Conservation (phyloP, 1,284 basidiomycete genomes). For the Ganoderma boninense region DNA sequence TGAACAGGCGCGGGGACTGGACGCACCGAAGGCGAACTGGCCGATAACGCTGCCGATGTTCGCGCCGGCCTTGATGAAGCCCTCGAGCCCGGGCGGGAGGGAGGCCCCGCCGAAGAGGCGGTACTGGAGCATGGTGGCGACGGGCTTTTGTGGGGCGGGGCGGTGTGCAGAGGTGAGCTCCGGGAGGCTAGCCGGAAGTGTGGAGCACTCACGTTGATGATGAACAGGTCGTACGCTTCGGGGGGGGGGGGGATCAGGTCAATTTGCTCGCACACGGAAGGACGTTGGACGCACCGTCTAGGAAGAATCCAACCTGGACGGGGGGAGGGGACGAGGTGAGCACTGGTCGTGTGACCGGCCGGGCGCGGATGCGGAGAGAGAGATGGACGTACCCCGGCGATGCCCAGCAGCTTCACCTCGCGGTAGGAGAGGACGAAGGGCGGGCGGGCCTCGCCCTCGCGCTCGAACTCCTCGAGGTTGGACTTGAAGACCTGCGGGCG, state of each 20-base stretch:
- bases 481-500: constrained; percentile 31
- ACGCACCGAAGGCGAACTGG: constrained; percentile 71
- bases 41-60: constrained; percentile 82
- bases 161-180: no score
- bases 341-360: constrained; percentile 16
- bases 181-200: no score
- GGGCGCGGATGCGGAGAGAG: not conserved
- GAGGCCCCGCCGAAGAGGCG: constrained; percentile 64
- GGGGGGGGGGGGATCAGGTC: constrained; percentile 2
- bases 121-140: constrained; percentile 80
- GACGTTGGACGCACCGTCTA: constrained; percentile 59
- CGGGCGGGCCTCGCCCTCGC: constrained; percentile 49
- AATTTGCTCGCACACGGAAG: not conserved
- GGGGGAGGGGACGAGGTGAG: constrained; percentile 17
- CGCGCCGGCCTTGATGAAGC: constrained; percentile 72
- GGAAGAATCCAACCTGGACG: constrained; percentile 69
- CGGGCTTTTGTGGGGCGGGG: constrained; percentile 53
- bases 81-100: constrained; percentile 66
- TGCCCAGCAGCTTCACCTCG: constrained; percentile 65
- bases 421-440: constrained; percentile 55
- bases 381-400: constrained; percentile 59
- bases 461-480: constrained; percentile 56
- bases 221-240: constrained; percentile 78
- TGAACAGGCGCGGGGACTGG: not conserved
- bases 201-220: constrained; percentile 67